Conservation (phyloP, 345 rosid genomes). For the Brassica carinata region DNA sequence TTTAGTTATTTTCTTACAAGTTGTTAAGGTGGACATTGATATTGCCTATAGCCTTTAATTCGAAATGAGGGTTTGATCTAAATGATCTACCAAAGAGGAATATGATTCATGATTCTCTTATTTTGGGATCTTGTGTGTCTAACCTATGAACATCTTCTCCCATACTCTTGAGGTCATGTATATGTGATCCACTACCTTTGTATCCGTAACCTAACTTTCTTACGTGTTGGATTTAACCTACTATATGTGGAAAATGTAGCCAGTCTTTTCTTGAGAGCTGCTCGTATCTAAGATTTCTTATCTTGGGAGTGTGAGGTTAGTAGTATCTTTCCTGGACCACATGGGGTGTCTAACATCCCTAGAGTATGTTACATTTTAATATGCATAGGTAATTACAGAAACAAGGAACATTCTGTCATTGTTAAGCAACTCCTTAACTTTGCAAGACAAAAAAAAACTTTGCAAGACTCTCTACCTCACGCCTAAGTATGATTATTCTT, state of each 20-base stretch:
- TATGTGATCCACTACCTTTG: neutral
- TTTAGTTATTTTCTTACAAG: conserved; percentile 19
- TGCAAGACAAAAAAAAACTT: neutral
- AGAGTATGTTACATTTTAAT: neutral
- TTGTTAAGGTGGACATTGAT: conserved; percentile 24
- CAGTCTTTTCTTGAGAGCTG: neutral
- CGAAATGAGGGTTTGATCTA: neutral
- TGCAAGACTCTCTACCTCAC: neutral
- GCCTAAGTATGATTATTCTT: neutral
- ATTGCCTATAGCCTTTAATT: neutral
- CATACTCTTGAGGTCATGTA: neutral
- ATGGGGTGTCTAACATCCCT: neutral
- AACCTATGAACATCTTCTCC: neutral
- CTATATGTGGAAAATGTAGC: neutral
- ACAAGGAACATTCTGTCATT: neutral
- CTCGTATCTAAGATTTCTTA: neutral
- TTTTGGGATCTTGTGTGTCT: neutral
- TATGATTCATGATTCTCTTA: neutral
- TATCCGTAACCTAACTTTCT: neutral
- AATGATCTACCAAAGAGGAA: neutral
- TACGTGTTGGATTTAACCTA: neutral
- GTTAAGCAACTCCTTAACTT: neutral
- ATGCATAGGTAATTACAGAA: neutral
- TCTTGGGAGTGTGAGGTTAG: neutral
- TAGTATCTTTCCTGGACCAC: neutral